phyloP scores from a whole-genome alignment of 2,329 filamentous ascomycete species.

The Botrytis medusae region DNA sequence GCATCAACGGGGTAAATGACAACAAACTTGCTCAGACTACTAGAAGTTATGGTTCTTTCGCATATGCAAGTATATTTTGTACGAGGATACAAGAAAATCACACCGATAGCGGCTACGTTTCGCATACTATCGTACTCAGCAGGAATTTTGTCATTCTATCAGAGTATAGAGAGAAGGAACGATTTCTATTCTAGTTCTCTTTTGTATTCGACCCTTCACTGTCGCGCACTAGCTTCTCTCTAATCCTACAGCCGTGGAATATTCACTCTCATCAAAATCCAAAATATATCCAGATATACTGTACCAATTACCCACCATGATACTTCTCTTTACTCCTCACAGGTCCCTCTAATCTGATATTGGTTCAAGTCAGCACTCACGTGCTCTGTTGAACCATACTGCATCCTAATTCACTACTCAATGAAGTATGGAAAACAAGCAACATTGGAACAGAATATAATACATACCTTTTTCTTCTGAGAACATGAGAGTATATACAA shows the following conservation, averaged over 20 bases:
- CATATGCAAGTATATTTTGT: not conserved
- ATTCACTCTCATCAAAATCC: not conserved
- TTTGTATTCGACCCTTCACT: not conserved
- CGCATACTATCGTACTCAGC: no score
- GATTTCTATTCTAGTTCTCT: not conserved
- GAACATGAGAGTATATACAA: rapidly evolving
- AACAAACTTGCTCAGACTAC: not conserved
- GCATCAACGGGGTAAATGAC: not conserved
- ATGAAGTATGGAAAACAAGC: not conserved
- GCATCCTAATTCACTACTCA: rapidly evolving
- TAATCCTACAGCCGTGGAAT: rapidly evolving
- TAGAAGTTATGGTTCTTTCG: not conserved
- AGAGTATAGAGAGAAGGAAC: not conserved
- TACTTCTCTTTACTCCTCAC: not conserved
- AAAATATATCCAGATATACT: not conserved
- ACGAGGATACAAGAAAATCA: not conserved
- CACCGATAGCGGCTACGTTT: not conserved
- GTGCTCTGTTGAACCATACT: not conserved
- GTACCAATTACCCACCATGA: not conserved
- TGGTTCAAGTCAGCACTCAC: not conserved
- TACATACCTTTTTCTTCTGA: not conserved
- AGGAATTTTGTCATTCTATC: no score
- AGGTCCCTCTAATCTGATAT: not conserved
- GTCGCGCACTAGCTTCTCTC: not conserved
- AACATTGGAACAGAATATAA: not conserved